Evolutionary conservation across 2,329 filamentous ascomycete species (phyloP).

Genomic region (Colletotrichum orchidophilum): DNA sequence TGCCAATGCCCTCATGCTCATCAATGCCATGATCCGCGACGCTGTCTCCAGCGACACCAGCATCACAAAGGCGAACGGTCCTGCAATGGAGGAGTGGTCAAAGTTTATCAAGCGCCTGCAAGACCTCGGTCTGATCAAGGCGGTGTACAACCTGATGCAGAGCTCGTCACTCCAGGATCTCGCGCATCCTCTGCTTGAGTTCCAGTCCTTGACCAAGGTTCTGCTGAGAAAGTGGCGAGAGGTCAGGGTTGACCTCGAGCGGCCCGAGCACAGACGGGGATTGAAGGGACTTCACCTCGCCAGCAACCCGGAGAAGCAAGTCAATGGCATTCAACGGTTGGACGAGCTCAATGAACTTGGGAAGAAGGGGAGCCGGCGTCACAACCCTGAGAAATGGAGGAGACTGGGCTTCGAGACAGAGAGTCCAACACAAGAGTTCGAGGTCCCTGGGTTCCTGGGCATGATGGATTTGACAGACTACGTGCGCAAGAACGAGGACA

Average conservation of each 20-base stretch:
- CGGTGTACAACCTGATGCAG: slow-evolving; percentile 93
- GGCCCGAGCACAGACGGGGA: slow-evolving; percentile 86
- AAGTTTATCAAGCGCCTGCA: slow-evolving; percentile 94
- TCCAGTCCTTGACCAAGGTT: slow-evolving; percentile 90
- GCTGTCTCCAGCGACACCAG: slow-evolving; percentile 78
- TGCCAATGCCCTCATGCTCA: slow-evolving; percentile 92
- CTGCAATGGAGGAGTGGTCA: slow-evolving; percentile 80
- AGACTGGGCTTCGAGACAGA: slow-evolving; percentile 92
- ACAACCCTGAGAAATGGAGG: slow-evolving; percentile 93
- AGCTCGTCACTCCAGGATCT: slow-evolving; percentile 91
- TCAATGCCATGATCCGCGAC: slow-evolving; percentile 95
- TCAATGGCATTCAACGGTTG: slow-evolving; percentile 48
- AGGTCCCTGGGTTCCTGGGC: slow-evolving; percentile 85
- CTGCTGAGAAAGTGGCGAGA: slow-evolving; percentile 89
- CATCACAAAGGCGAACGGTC: slow-evolving; percentile 40
- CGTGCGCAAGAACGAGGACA: slow-evolving; percentile 89
- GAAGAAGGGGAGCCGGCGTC: slow-evolving; percentile 73
- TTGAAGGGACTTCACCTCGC: slow-evolving; percentile 87
- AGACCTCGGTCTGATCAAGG: slow-evolving; percentile 91
- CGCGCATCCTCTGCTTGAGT: slow-evolving; percentile 89
- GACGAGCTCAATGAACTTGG: slow-evolving; percentile 49
- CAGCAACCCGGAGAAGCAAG: slow-evolving; percentile 73
- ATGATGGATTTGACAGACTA: slow-evolving; percentile 99
- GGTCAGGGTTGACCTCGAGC: slow-evolving; percentile 84
- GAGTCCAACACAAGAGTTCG: slow-evolving; percentile 86